Conservation (phyloP, 257 asterid genomes). For the Lithospermum erythrorhizon region DNA sequence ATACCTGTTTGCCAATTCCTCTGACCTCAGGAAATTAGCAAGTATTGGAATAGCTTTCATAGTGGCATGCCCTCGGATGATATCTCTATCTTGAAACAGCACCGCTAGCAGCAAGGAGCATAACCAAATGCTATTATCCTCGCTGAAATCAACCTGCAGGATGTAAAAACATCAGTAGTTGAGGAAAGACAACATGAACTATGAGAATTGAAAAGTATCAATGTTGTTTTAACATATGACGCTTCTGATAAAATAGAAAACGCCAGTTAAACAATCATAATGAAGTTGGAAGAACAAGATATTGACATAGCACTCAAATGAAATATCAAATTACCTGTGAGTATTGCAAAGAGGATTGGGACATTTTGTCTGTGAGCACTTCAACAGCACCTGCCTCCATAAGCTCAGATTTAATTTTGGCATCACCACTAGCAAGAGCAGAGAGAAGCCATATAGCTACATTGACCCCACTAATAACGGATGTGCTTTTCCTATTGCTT, state of each 20-base stretch:
- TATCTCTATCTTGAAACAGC: slow-evolving; percentile 78
- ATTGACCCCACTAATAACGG: slow-evolving; percentile 61
- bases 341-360: slow-evolving; percentile 53
- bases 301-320: not conserved
- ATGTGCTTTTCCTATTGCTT: slow-evolving; percentile 40
- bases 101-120: slow-evolving; percentile 70
- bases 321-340: slow-evolving; percentile 42
- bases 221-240: no score
- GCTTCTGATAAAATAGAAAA: not conserved
- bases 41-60: slow-evolving; percentile 84
- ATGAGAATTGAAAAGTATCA: not conserved
- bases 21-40: slow-evolving; percentile 73
- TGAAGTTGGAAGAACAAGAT: not conserved
- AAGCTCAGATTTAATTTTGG: slow-evolving; percentile 56
- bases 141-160: slow-evolving; percentile 70
- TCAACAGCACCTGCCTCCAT: slow-evolving; percentile 93
- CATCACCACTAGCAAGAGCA: slow-evolving; percentile 68
- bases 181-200: not conserved
- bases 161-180: not conserved
- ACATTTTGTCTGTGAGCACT: slow-evolving; percentile 71
- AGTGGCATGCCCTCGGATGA: slow-evolving; percentile 68
- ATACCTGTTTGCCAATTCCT: slow-evolving; percentile 79
- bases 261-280: not conserved
- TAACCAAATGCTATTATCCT: slow-evolving; percentile 80
- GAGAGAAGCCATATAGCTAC: slow-evolving; percentile 90